phyloP scores from a whole-genome alignment of 176 grass and related monocot genomes.

The Ensete ventricosum region DNA sequence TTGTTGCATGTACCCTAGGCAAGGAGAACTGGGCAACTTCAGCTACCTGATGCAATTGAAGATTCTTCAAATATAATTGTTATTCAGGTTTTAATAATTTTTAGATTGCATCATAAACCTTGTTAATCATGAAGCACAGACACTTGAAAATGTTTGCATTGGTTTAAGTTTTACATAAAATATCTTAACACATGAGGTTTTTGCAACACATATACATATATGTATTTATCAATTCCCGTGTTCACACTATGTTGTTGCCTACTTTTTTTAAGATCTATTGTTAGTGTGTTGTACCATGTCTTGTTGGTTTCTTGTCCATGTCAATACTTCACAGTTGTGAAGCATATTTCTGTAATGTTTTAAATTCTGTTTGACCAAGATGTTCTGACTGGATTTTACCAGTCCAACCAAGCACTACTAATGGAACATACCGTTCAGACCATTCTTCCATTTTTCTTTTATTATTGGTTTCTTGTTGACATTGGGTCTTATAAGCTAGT shows the following conservation, averaged over 20 bases:
- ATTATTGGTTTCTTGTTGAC: no score
- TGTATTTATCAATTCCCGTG: background rate
- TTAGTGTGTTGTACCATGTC: background rate
- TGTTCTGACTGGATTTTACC: no score
- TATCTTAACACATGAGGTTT: background rate
- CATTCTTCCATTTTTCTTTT: no score
- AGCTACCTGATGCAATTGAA: slow-evolving; percentile 63
- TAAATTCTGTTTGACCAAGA: no score
- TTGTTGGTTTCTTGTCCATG: background rate
- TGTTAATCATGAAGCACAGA: background rate
- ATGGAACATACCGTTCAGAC: no score
- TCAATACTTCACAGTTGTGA: background rate
- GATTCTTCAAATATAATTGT: slow-evolving; percentile 81
- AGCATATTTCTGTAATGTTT: no score
- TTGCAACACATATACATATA: background rate
- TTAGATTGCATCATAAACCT: no score
- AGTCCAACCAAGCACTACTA: no score
- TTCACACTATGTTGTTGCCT: background rate
- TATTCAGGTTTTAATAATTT: slow-evolving; percentile 50
- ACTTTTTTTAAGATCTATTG: background rate
- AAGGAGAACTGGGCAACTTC: slow-evolving; percentile 59
- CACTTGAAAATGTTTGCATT: background rate
- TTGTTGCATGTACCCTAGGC: slow-evolving; percentile 39
- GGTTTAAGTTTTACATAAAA: background rate
- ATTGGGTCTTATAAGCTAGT: no score